Conservation (phyloP, 768 basidiomycete species). For the Pisolithus marmoratus region DNA sequence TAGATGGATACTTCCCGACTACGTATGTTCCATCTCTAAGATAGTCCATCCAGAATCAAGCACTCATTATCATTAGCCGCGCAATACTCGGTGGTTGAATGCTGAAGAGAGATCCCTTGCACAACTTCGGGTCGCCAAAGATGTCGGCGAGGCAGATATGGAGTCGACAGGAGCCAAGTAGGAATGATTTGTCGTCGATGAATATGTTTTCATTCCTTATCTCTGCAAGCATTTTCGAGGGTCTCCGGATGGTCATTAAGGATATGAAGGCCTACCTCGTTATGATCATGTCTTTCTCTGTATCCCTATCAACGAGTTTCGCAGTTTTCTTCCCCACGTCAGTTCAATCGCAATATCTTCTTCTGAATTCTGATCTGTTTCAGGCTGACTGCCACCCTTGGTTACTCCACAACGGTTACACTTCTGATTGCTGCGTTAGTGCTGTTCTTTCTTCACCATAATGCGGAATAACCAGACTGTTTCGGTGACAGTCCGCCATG, state of each 20-base stretch:
- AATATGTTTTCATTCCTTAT: conserved; percentile 24
- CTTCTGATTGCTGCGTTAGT: conserved; percentile 57
- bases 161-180: too few relatives aligned
- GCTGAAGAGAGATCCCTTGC: too few relatives aligned
- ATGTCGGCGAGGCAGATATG: too few relatives aligned
- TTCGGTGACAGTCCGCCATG: conserved; percentile 48
- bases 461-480: not conserved
- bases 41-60: too few relatives aligned
- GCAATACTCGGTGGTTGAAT: conserved; percentile 62
- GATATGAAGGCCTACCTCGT: conserved; percentile 23
- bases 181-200: too few relatives aligned
- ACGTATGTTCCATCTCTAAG: conserved; percentile 33
- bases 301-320: conserved; percentile 53
- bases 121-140: too few relatives aligned
- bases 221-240: conserved; percentile 34
- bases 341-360: conserved; percentile 8
- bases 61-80: conserved; percentile 32
- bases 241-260: too few relatives aligned
- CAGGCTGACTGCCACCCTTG: conserved; percentile 55
- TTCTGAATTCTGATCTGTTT: not conserved
- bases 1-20: conserved; percentile 57
- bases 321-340: conserved; percentile 56
- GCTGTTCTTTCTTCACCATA: not conserved
- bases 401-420: conserved; percentile 52
- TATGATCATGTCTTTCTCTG: conserved; percentile 43